phyloP scores from a whole-genome alignment of 2,329 filamentous ascomycete species.

The Alternaria panax region DNA sequence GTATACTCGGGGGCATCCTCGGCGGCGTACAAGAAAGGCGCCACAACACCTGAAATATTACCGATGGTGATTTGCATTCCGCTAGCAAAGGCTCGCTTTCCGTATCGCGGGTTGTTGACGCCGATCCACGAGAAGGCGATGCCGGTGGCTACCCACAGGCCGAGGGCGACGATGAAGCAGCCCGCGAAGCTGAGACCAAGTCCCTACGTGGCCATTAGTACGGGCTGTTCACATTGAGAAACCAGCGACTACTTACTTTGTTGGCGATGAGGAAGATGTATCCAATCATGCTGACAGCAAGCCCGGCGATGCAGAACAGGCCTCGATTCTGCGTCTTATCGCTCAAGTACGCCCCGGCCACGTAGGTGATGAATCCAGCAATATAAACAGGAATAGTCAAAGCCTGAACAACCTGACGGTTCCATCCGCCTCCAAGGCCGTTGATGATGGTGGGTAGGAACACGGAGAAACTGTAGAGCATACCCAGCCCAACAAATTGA shows the following conservation, averaged over 20 bases:
- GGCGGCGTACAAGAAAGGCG: slow-evolving; percentile 34
- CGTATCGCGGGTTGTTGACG: slow-evolving; percentile 42
- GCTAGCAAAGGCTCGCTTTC: slow-evolving; percentile 39
- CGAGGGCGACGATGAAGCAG: slow-evolving; percentile 41
- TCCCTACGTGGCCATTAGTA: neutral
- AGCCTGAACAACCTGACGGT: slow-evolving; percentile 34
- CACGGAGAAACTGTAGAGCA: slow-evolving; percentile 37
- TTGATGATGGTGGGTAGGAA: slow-evolving; percentile 44
- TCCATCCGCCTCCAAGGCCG: slow-evolving; percentile 36
- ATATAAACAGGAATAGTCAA: slow-evolving; percentile 45
- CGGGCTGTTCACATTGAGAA: neutral
- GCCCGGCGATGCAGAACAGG: slow-evolving; percentile 35
- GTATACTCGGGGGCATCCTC: slow-evolving; percentile 23
- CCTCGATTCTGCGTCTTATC: slow-evolving; percentile 38
- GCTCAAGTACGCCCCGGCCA: slow-evolving; percentile 32
- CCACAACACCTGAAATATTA: slow-evolving; percentile 45
- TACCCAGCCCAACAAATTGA: slow-evolving; percentile 48
- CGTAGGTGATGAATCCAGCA: slow-evolving; percentile 31
- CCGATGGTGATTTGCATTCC: slow-evolving; percentile 48
- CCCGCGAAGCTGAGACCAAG: slow-evolving; percentile 33
- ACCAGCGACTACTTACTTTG: neutral
- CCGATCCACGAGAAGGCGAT: slow-evolving; percentile 38
- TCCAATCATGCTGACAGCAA: slow-evolving; percentile 54
- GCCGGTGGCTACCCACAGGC: slow-evolving; percentile 35
- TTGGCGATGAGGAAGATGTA: slow-evolving; percentile 54